Percentiles rank a stretch among this genome's conserved stretches.
Evolutionary conservation across 306 rosid genomes (phyloP).

Genomic region (Casuarina cunninghamiana): DNA sequence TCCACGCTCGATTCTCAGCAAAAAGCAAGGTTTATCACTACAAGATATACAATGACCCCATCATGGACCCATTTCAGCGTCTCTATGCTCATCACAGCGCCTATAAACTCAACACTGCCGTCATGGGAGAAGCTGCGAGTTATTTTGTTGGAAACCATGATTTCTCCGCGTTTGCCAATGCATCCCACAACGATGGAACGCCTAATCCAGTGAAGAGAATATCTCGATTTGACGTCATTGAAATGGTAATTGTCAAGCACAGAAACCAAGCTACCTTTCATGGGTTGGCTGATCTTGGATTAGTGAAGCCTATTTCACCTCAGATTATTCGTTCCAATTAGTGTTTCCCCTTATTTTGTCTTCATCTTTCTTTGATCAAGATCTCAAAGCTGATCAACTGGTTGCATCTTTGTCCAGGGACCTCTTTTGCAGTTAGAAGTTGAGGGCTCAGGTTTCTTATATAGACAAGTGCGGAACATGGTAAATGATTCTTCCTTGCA

Average conservation of each 20-base stretch:
- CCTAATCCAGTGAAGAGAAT: conserved; percentile 72
- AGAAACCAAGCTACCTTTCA: conserved; percentile 9
- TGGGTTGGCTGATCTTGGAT: neutral
- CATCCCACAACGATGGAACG: conserved; percentile 65
- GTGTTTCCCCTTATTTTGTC: neutral
- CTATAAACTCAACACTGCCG: conserved; percentile 66
- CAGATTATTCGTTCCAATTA: neutral
- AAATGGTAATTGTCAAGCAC: conserved; percentile 52
- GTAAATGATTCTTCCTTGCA: conserved; percentile 39
- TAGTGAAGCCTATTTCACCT: neutral
- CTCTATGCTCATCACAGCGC: conserved; percentile 66
- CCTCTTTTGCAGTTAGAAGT: conserved; percentile 60
- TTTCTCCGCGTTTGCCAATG: conserved; percentile 89
- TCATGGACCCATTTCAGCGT: conserved; percentile 87
- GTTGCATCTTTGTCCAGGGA: conserved; percentile 39
- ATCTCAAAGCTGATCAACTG: conserved; percentile 18
- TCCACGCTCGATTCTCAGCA: conserved; percentile 91
- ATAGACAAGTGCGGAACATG: conserved; percentile 96
- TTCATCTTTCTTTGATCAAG: neutral
- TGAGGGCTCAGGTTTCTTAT: conserved; percentile 93
- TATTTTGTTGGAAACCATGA: conserved; percentile 78
- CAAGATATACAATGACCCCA: conserved; percentile 74
- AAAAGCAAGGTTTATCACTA: conserved; percentile 86
- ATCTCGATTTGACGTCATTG: conserved; percentile 63
- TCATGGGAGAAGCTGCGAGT: conserved; percentile 81